Evolutionary conservation across 2,329 filamentous ascomycete species (phyloP), one percentile per base, ranked within the genome.

Genomic region (Aspergillus fumigatus): DNA sequence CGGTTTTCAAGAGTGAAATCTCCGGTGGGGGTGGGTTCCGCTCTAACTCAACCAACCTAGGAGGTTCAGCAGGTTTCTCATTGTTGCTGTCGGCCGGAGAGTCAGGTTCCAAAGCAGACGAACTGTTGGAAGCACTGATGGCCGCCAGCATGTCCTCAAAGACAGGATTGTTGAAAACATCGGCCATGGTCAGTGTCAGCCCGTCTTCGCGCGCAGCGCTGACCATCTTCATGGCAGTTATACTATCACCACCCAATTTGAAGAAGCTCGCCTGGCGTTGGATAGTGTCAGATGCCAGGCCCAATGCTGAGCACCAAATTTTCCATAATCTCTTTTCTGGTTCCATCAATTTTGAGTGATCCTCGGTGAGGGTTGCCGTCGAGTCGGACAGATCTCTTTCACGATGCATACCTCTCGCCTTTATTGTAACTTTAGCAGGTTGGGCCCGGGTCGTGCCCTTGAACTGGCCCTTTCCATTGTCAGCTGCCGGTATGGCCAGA

Each of bases 101-200:
- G 25, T 65, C 62, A n/a, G 63, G 52, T 4, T 61, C 60, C 6
- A 62, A 59, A 8, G 52, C 61, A 27, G 49, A 49, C 38, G 56
- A 55, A 43, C 55, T 61, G 21, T 52, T 66, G 19, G 64, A 63
- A 2, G 62, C 62, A 23, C 61, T 67, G 50, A 72, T 59, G 49
- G 67, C 65, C 3, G 65, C 61, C 32, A 74, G 59, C 73, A 76
- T 74, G 48, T 75, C 72, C 51, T 72, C 70, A 47, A 76, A 75
- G 0, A 73, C 65, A 25, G 73, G 73, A 53, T 76, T 72, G 45
- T 70, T 68, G 67, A 78, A 79, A 41, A 77, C 72, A 60, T 77
- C 74, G 4, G 74, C 73, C 19, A 78, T 75, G 6, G 74, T 76
- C 51, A 79, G 64, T 26, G 67, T 66, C 51, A 77, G 54, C 14